phyloP scores from a whole-genome alignment of 2,329 filamentous ascomycete genomes.

The Epichloe gansuensis region DNA sequence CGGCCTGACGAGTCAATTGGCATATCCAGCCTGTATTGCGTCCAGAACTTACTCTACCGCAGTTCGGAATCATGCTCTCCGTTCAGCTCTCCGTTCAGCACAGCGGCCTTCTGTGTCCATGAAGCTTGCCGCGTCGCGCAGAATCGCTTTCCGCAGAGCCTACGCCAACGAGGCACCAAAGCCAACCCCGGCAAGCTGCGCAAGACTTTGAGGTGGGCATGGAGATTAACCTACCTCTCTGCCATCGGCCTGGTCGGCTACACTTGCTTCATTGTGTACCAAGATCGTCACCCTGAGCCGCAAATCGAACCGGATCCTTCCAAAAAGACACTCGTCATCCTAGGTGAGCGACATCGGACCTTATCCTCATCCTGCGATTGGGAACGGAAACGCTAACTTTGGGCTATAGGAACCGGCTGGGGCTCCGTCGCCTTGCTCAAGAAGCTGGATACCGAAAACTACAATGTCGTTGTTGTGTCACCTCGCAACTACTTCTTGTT shows the following conservation, averaged over 20 bases:
- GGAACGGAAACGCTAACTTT: conserved; percentile 1
- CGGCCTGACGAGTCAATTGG: conserved; percentile 19
- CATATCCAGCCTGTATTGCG: conserved; percentile 17
- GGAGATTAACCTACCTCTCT: conserved; percentile 72
- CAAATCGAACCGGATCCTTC: conserved; percentile 67
- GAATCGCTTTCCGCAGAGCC: conserved; percentile 29
- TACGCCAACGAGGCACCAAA: conserved; percentile 40
- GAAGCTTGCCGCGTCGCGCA: conserved; percentile 23
- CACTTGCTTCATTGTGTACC: conserved; percentile 70
- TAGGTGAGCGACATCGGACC: conserved; percentile 49
- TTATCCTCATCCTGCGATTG: not conserved
- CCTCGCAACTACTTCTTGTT: conserved; percentile 99
- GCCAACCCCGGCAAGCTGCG: conserved; percentile 50
- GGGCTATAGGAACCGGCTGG: conserved; percentile 80
- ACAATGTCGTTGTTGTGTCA: conserved; percentile 96
- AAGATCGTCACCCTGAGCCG: conserved; percentile 66
- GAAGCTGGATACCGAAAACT: conserved; percentile 97
- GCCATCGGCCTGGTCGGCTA: conserved; percentile 57
- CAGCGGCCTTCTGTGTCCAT: conserved; percentile 22
- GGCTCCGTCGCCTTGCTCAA: conserved; percentile 90
- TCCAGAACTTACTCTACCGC: conserved; percentile 23
- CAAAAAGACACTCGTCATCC: conserved; percentile 95
- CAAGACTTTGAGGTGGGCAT: conserved; percentile 62
- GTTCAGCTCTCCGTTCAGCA: conserved; percentile 10
- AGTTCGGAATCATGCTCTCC: conserved; percentile 14